Percentiles rank a stretch among this genome's conserved stretches.
Evolutionary conservation across 2,329 filamentous ascomycete genomes (phyloP).

Genomic region (Hortaea sp.): DNA sequence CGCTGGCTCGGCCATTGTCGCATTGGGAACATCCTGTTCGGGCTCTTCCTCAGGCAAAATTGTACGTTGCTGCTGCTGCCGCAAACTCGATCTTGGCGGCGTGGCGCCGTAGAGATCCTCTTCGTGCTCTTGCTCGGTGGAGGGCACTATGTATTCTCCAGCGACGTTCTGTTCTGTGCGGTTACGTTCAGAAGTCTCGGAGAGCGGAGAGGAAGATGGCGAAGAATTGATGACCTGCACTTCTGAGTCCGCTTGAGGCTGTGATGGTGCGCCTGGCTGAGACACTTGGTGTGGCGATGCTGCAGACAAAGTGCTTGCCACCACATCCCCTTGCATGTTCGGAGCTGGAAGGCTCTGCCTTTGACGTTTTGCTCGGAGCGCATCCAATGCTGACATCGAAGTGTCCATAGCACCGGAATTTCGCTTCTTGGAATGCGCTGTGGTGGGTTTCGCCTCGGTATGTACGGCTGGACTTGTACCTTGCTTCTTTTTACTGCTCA

Average conservation of each 20-base stretch:
- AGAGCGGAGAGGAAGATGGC: conserved; percentile 23
- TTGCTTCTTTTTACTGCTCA: conserved; percentile 1
- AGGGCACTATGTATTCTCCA: conserved; percentile 16
- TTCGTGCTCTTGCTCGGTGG: conserved; percentile 19
- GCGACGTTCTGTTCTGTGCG: conserved; percentile 5
- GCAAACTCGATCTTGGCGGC: conserved; percentile 7
- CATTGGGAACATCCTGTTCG: conserved; percentile 24
- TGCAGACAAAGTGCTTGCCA: background rate
- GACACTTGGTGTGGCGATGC: conserved; percentile 4
- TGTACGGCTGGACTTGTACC: conserved; percentile 8
- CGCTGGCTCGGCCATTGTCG: conserved; percentile 34
- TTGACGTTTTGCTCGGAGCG: conserved; percentile 13
- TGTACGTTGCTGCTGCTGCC: conserved; percentile 1
- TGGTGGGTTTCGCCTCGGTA: conserved; percentile 6
- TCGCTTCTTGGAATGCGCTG: conserved; percentile 14
- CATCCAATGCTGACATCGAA: conserved; percentile 10
- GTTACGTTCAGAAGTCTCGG: conserved; percentile 16
- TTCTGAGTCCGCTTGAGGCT: conserved; percentile 13
- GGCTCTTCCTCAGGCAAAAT: background rate
- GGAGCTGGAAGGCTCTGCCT: conserved; percentile 2
- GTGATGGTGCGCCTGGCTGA: conserved; percentile 11
- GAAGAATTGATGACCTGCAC: conserved; percentile 24
- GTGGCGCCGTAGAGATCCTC: conserved; percentile 9
- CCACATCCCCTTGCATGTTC: conserved; percentile 1
- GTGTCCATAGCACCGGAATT: conserved; percentile 15